phyloP scores from a whole-genome alignment of 345 rosid genomes.

The Camelina sativa region DNA sequence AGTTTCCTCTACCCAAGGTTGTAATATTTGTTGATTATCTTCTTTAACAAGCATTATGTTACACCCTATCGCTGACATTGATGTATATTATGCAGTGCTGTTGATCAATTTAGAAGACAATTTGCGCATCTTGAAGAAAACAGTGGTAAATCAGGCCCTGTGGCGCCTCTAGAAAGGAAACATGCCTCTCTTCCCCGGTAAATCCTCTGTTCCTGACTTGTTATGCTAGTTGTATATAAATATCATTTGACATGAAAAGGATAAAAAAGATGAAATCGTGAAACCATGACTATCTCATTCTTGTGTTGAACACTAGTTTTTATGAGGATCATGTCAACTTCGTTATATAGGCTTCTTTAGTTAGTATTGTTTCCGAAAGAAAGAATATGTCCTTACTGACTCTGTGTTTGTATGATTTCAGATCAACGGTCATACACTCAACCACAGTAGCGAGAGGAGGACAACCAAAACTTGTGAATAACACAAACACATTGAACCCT shows the following conservation, averaged over 20 bases:
- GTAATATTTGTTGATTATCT: slow-evolving; percentile 19
- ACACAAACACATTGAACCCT: slow-evolving; percentile 48
- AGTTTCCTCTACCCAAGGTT: slow-evolving; percentile 96
- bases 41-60: slow-evolving; percentile 8
- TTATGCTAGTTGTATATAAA: background rate
- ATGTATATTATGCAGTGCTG: slow-evolving; percentile 61
- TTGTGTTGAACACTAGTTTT: background rate
- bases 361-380: background rate
- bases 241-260: background rate
- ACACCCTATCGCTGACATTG: slow-evolving; percentile 24
- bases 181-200: slow-evolving; percentile 94
- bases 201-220: slow-evolving; percentile 8
- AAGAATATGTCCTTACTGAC: background rate
- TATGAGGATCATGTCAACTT: background rate
- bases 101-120: slow-evolving; percentile 92
- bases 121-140: slow-evolving; percentile 92
- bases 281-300: background rate
- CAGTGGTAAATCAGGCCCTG: slow-evolving; percentile 70
- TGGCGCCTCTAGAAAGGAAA: slow-evolving; percentile 78
- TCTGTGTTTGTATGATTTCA: slow-evolving; percentile 45
- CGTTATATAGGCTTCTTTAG: background rate
- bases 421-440: slow-evolving; percentile 88
- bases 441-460: slow-evolving; percentile 53
- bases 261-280: background rate
- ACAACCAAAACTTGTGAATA: slow-evolving; percentile 48